A percentile compares a stretch with the other conserved stretches of the same genome.
Evolutionary conservation across 2,329 filamentous ascomycete species (phyloP).

Genomic region (Aspergillus phoenicis): DNA sequence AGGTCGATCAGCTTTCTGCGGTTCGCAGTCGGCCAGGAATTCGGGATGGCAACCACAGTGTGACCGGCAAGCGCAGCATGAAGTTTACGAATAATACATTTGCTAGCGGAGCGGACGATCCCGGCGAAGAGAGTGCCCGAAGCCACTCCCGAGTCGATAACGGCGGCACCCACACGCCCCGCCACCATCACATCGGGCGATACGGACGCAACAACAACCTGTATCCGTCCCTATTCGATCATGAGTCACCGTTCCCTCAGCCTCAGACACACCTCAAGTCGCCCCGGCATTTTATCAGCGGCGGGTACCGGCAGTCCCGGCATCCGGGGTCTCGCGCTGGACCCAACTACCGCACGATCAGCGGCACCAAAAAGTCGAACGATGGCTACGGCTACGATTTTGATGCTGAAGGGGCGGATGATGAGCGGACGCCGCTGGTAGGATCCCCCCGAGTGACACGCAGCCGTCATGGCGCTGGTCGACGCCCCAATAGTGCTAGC

Average conservation of each 20-base stretch:
- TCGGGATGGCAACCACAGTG: slow-evolving; percentile 64
- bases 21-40: slow-evolving; percentile 65
- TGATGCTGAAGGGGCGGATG: slow-evolving; percentile 80
- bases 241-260: slow-evolving; percentile 69
- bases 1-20: slow-evolving; percentile 49
- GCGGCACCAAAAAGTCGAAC: slow-evolving; percentile 57
- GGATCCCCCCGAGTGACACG: slow-evolving; percentile 62
- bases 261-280: slow-evolving; percentile 68
- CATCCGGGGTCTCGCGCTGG: slow-evolving; percentile 69
- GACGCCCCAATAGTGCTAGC: slow-evolving; percentile 59
- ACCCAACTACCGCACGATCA: slow-evolving; percentile 51
- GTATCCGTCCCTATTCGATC: slow-evolving; percentile 73
- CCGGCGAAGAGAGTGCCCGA: slow-evolving; percentile 64
- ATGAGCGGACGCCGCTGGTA: slow-evolving; percentile 84
- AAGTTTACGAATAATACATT: slow-evolving; percentile 86
- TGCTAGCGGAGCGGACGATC: slow-evolving; percentile 64
- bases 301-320: slow-evolving; percentile 64
- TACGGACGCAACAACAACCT: slow-evolving; percentile 68
- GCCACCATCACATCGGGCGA: slow-evolving; percentile 79
- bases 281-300: slow-evolving; percentile 53
- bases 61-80: slow-evolving; percentile 86
- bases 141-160: slow-evolving; percentile 64
- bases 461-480: slow-evolving; percentile 51
- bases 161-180: slow-evolving; percentile 58
- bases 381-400: slow-evolving; percentile 74